Conservation (phyloP, 352 stramenopile genomes). For the Phytophthora macrochlamydospora region DNA sequence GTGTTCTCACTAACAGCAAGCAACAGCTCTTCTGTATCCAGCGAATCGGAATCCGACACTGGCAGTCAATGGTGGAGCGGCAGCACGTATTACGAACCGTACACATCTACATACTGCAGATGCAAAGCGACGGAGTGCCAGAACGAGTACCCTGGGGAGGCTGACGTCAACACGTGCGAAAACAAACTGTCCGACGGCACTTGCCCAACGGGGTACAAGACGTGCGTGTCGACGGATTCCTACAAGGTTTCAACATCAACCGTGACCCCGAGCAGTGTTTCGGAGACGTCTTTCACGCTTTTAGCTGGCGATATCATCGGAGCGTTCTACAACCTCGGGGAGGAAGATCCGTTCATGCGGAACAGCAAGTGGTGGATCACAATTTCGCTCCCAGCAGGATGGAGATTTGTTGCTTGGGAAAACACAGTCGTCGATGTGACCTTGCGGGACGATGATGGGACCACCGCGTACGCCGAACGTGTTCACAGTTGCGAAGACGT, state of each 20-base stretch:
- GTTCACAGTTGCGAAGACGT: conserved; percentile 60
- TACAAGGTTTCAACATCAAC: conserved; percentile 74
- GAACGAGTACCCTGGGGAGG: conserved; percentile 61
- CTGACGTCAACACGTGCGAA: conserved; percentile 50
- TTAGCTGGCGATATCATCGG: conserved; percentile 76
- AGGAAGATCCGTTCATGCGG: conserved; percentile 49
- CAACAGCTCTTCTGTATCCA: conserved; percentile 24
- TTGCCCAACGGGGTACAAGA: conserved; percentile 65
- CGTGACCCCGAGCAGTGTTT: conserved; percentile 65
- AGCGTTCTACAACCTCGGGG: conserved; percentile 69
- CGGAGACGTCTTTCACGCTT: conserved; percentile 70
- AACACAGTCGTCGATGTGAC: conserved; percentile 61
- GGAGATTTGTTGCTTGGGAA: conserved; percentile 74
- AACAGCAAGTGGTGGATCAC: conserved; percentile 77
- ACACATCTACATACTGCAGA: conserved; percentile 70
- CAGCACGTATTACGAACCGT: conserved; percentile 36
- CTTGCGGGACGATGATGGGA: conserved; percentile 34
- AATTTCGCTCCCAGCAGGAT: conserved; percentile 61
- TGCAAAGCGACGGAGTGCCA: conserved; percentile 75
- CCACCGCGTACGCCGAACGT: conserved; percentile 21
- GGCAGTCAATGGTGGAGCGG: conserved; percentile 21
- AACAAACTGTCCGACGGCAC: conserved; percentile 46
- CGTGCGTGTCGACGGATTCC: conserved; percentile 69
- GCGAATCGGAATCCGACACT: conserved; percentile 18
- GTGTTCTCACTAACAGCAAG: conserved; percentile 32